Evolutionary conservation across 495 filamentous ascomycete genomes (phyloP).

Genomic region (Lasiosphaeria ovina): DNA sequence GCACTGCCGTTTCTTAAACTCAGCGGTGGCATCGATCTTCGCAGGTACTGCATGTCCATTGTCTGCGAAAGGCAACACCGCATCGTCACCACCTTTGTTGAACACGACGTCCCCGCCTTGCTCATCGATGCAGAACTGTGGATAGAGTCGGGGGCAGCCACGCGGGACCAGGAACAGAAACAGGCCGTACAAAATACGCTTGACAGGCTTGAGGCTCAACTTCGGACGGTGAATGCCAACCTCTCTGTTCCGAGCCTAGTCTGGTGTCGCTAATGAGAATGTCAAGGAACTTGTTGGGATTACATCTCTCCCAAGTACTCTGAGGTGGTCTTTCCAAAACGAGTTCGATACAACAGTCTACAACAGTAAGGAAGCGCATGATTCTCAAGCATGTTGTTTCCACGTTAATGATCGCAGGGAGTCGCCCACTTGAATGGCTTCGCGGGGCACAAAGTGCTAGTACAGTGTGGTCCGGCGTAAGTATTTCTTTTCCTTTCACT

Average conservation of each 20-base stretch:
- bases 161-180: slow-evolving; percentile 32
- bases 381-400: not conserved
- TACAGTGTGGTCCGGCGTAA: not conserved
- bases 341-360: not conserved
- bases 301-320: not conserved
- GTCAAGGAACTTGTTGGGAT: not conserved
- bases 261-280: not conserved
- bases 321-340: not conserved
- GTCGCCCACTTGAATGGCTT: not conserved
- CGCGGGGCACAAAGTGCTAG: not conserved
- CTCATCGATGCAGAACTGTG: slow-evolving; percentile 37
- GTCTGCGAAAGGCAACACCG: slow-evolving; percentile 38
- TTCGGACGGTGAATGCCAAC: slow-evolving; percentile 16
- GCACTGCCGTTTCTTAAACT: slow-evolving; percentile 32
- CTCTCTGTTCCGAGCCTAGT: not conserved
- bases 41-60: slow-evolving; percentile 36
- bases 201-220: slow-evolving; percentile 9
- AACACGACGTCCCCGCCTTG: slow-evolving; percentile 33
- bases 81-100: slow-evolving; percentile 31
- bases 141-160: slow-evolving; percentile 39
- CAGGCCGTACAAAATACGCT: slow-evolving; percentile 11
- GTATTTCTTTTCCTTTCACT: no score
- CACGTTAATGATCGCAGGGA: not conserved
- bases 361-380: not conserved
- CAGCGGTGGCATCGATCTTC: slow-evolving; percentile 35